Conservation (phyloP, 106 monocot genomes). For the Platanthera guangdongensis region DNA sequence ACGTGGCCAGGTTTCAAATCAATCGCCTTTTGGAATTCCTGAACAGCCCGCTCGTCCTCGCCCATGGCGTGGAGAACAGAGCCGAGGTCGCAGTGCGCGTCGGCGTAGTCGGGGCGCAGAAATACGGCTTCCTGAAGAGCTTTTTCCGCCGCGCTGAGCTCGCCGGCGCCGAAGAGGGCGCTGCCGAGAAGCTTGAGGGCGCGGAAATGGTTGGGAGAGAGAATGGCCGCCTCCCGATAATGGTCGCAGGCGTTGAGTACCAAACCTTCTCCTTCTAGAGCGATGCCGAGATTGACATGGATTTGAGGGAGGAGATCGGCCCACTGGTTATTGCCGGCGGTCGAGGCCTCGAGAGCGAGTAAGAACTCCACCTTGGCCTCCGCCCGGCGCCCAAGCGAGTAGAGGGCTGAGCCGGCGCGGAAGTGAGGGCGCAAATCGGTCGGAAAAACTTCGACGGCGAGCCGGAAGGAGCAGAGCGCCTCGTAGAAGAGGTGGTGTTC, state of each 20-base stretch:
- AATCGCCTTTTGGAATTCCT: conserved; percentile 82
- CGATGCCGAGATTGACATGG: conserved; percentile 71
- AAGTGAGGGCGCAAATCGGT: conserved; percentile 60
- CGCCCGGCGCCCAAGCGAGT: conserved; percentile 44
- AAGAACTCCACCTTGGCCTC: conserved; percentile 80
- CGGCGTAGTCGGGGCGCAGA: conserved; percentile 49
- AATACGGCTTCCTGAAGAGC: conserved; percentile 63
- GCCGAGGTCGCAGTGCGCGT: conserved; percentile 75
- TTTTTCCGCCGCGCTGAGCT: conserved; percentile 69
- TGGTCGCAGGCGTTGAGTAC: conserved; percentile 73
- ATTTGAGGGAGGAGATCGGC: conserved; percentile 63
- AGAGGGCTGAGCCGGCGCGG: conserved; percentile 53
- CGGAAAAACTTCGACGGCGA: conserved; percentile 61
- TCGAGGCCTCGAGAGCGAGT: conserved; percentile 62
- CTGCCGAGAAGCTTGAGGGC: conserved; percentile 76
- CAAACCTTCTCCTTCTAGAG: conserved; percentile 68
- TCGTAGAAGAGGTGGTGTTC: conserved; percentile 60
- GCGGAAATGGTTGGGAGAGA: conserved; percentile 55
- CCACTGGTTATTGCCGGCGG: conserved; percentile 51
- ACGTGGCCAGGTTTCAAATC: conserved; percentile 74
- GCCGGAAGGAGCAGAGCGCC: conserved; percentile 48
- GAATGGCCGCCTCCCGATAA: conserved; percentile 71
- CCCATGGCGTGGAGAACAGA: conserved; percentile 66
- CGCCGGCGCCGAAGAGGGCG: conserved; percentile 67
- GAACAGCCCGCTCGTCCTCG: conserved; percentile 69